Evolutionary conservation across 1,284 basidiomycete species (phyloP).

Genomic region (Moesziomyces aphidis): DNA sequence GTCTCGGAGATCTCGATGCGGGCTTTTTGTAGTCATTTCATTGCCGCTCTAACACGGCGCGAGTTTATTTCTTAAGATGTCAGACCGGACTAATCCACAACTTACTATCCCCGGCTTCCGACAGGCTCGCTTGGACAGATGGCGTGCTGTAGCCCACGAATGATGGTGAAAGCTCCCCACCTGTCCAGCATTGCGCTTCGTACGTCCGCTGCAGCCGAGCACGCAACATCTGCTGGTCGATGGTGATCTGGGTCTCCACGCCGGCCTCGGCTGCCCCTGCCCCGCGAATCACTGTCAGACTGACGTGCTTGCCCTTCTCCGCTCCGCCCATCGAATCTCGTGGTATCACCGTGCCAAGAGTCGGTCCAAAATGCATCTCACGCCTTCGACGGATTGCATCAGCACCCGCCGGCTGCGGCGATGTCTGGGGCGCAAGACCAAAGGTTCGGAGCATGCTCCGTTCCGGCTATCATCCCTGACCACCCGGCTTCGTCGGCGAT

Average conservation of each 20-base stretch:
- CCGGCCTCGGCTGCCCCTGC: neutral
- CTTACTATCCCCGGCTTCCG: neutral
- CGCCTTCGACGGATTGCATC: neutral
- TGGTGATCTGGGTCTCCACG: neutral
- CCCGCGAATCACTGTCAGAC: neutral
- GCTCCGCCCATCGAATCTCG: too few species aligned
- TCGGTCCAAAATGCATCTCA: neutral
- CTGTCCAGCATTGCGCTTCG: neutral
- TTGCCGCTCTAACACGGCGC: too few species aligned
- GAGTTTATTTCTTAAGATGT: neutral
- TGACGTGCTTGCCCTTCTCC: neutral
- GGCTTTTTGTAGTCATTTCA: too few species aligned
- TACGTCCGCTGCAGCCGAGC: neutral
- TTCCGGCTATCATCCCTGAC: too few species aligned
- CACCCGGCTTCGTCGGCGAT: too few species aligned
- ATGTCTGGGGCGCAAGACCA: too few species aligned
- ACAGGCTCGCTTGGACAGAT: neutral
- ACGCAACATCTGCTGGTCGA: neutral
- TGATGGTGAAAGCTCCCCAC: neutral
- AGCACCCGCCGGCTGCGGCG: too few species aligned
- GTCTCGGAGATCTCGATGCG: neutral
- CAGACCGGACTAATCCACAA: neutral
- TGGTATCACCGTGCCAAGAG: neutral
- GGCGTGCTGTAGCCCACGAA: neutral
- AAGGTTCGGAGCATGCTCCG: too few species aligned